A percentile compares a stretch with the other conserved stretches of the same genome.
Conservation (phyloP, 306 rosid genomes). For the Sechiopsis laciniata region DNA sequence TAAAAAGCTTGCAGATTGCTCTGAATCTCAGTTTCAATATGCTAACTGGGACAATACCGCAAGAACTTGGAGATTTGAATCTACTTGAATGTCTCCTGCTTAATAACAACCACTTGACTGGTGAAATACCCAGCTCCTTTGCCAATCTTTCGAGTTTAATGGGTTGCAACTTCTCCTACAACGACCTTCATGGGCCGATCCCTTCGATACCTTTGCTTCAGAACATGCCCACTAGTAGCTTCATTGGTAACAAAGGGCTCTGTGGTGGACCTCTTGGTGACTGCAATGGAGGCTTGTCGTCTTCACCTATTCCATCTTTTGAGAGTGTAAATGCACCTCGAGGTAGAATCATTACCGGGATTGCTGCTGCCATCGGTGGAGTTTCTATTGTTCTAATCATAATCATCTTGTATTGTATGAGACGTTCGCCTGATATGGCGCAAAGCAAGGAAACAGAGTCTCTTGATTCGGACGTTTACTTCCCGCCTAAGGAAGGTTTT, state of each 20-base stretch:
- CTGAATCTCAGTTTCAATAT: constrained; percentile 83
- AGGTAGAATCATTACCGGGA: constrained; percentile 47
- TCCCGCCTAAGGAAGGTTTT: constrained; percentile 79
- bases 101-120: constrained; percentile 70
- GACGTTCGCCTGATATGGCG: constrained; percentile 30
- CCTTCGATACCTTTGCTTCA: constrained; percentile 64
- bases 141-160: constrained; percentile 58
- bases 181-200: constrained; percentile 69
- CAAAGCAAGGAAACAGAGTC: constrained; percentile 39
- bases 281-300: constrained; percentile 36
- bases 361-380: constrained; percentile 73
- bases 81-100: constrained; percentile 64
- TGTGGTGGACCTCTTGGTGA: constrained; percentile 61
- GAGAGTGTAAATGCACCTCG: constrained; percentile 37
- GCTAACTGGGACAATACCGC: constrained; percentile 63
- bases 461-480: constrained; percentile 54
- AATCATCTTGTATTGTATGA: constrained; percentile 52
- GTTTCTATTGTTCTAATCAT: constrained; percentile 72
- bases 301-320: constrained; percentile 34
- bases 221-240: constrained; percentile 66
- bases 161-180: constrained; percentile 88
- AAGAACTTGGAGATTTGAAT: constrained; percentile 59
- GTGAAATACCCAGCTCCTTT: constrained; percentile 62
- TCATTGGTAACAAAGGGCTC: constrained; percentile 63
- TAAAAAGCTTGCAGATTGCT: constrained; percentile 78